Evolutionary conservation across 2,329 filamentous ascomycete species (phyloP).

Genomic region (Orbilia quercus): DNA sequence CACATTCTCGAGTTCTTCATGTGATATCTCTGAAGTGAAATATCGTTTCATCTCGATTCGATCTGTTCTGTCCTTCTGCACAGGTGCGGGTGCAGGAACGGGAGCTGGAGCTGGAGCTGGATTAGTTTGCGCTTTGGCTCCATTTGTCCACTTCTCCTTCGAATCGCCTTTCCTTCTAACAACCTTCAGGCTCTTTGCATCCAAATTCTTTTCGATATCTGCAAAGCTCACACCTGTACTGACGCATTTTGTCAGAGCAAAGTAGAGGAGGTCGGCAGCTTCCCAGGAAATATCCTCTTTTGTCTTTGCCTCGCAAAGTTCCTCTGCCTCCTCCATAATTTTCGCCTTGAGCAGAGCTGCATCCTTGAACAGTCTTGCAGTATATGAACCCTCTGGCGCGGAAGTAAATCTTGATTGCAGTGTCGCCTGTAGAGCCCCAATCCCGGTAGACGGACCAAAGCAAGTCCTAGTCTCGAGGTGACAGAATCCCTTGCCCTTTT

Average conservation of each 20-base stretch:
- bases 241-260: conserved; percentile 89
- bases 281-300: conserved; percentile 91
- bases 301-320: conserved; percentile 86
- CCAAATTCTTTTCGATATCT: conserved; percentile 90
- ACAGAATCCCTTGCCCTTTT: conserved; percentile 91
- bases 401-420: conserved; percentile 82
- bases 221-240: conserved; percentile 84
- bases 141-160: conserved; percentile 90
- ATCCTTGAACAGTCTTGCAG: conserved; percentile 89
- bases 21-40: conserved; percentile 73
- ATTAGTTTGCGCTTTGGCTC: conserved; percentile 67
- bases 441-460: conserved; percentile 84
- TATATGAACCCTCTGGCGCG: conserved; percentile 91
- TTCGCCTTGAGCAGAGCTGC: conserved; percentile 89
- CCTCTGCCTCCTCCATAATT: conserved; percentile 98
- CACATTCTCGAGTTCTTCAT: conserved; percentile 75
- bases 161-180: conserved; percentile 93
- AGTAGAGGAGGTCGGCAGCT: conserved; percentile 94
- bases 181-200: conserved; percentile 94
- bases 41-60: conserved; percentile 85
- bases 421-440: conserved; percentile 87
- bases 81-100: conserved; percentile 4
- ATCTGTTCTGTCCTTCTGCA: conserved; percentile 30
- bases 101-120: conserved; percentile 10
- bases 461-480: conserved; percentile 92